These are phyloP conservation scores for Biancaea sappan DNA, from an alignment of 306 rosid species.

Conservation along the genomic window DNA sequence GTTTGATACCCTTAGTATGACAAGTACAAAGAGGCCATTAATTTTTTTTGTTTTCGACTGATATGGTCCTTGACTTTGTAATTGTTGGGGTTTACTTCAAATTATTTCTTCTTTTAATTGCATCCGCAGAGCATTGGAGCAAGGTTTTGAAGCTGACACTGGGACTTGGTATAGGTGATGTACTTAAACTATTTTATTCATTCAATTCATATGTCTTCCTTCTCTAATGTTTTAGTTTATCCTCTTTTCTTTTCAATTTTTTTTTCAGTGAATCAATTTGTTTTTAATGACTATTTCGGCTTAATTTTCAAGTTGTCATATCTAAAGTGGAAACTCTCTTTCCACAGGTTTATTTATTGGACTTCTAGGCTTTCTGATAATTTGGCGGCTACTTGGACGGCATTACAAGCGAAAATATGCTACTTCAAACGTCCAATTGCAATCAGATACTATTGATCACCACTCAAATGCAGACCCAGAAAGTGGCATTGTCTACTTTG, in stretches of 20 bases:
- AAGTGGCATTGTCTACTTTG: constrained; percentile 32
- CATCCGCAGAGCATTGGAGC: constrained; percentile 25
- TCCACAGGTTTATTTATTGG: constrained; percentile 36
- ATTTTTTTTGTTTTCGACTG: neutral
- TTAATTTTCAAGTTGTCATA: neutral
- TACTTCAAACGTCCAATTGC: constrained; percentile 15
- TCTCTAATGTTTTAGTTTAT: neutral
- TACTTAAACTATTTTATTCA: neutral
- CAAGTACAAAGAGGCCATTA: neutral
- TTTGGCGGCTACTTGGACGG: neutral
- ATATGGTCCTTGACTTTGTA: neutral
- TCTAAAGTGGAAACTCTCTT: neutral
- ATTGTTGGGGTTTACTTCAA: neutral
- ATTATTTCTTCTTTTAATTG: constrained; percentile 20
- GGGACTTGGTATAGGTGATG: constrained; percentile 52
- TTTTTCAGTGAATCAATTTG: neutral
- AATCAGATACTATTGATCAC: constrained; percentile 17
- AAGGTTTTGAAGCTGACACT: neutral
- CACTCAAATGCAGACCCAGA: constrained; percentile 25
- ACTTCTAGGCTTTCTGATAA: constrained; percentile 18
- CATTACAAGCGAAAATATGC: constrained; percentile 14
- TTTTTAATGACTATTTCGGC: neutral
- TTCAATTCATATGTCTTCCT: too few relatives aligned
- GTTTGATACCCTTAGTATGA: neutral
- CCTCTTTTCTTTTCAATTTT: neutral